Evolutionary conservation across 2,329 filamentous ascomycete genomes (phyloP).

Genomic region (Colletotrichum sp.): DNA sequence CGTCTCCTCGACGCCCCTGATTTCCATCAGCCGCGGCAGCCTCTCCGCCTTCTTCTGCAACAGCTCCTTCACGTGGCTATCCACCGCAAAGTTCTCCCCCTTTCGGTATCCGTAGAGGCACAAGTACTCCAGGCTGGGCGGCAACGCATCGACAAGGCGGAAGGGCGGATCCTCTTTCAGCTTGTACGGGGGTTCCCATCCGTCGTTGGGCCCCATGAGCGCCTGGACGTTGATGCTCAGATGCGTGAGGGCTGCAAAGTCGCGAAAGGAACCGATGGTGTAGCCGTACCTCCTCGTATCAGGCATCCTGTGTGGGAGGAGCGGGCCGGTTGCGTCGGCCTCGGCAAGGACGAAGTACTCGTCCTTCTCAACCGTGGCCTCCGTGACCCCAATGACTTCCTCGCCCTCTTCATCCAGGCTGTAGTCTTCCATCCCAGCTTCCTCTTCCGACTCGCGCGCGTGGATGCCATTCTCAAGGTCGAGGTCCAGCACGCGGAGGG

Average conservation of each 20-base stretch:
- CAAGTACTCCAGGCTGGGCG: conserved; percentile 13
- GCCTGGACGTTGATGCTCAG: not conserved
- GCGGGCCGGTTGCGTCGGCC: not conserved
- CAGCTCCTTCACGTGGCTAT: conserved; percentile 8
- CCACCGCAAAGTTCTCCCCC: not conserved
- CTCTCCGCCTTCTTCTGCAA: conserved; percentile 6
- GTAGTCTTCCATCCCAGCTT: not conserved
- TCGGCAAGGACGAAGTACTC: not conserved
- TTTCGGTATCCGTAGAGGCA: conserved; percentile 18
- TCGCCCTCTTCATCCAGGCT: not conserved
- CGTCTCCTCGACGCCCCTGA: not conserved
- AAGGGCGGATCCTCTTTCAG: not conserved
- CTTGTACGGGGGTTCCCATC: not conserved
- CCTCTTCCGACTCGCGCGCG: not conserved
- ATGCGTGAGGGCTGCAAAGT: conserved; percentile 5
- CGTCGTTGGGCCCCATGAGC: not conserved
- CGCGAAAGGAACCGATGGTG: conserved; percentile 11
- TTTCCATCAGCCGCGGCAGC: conserved; percentile 1
- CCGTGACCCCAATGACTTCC: conserved; percentile 32
- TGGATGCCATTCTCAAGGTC: not conserved
- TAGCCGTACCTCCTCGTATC: not conserved
- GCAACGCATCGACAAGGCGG: conserved; percentile 15
- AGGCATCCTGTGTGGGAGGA: not conserved
- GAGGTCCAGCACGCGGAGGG: conserved; percentile 9
- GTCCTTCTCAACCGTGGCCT: conserved; percentile 31